Base-by-base conservation (phyloP, 2,329 filamentous ascomycete genomes). In the Truncatella angustata region DNA sequence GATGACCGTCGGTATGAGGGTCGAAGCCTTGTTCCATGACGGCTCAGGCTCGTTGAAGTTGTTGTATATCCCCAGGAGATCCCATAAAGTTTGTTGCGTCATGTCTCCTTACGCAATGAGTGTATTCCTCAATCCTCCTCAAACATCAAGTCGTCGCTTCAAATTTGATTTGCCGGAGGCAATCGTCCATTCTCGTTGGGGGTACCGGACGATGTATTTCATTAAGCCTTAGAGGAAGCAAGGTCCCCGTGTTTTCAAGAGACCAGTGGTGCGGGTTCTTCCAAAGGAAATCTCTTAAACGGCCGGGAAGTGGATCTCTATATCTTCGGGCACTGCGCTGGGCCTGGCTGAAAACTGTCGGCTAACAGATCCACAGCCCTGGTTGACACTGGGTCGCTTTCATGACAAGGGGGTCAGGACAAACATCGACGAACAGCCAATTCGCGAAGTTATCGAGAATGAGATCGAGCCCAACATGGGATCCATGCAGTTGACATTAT, bases 41-140 rank as follows among this genome's bases (percentile, higher is more conserved):
- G 57, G 58, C 34, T 51, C 21, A 11, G 60, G 57, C 24, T 62
- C 60, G 49, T 55, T 5, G 21, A 62, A 47, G 40, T 62, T 62
- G 35, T 60, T 21, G 50, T 53, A 54, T 14, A 51, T 49, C 9
- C 57, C 58, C 11, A 59, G 35, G 5, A 55, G 52, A 21, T 53
- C 50, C 23, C 59, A 23, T 18, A 50, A 57, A 28, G 54, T 43
- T 21, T 40, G 42, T 42, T 49, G 46, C 21, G 32, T 20, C 21
- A 18, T 28, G 54, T 32, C 28, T 32, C 7, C 14, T 14, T 7
- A 14, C 14, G 28, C 28, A 32, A 9, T 32, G 28, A 2, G 28
- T 14, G n/a, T 14, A 32, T 7, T 14, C 7, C 28, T 32, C 7
- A 32, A 14, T 7, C 28, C 14, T 14, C 7, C 28, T 32, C 7